These are phyloP conservation scores for Colletotrichum karsti DNA, from an alignment of 2,329 filamentous ascomycete species.

Conservation along the genomic window DNA sequence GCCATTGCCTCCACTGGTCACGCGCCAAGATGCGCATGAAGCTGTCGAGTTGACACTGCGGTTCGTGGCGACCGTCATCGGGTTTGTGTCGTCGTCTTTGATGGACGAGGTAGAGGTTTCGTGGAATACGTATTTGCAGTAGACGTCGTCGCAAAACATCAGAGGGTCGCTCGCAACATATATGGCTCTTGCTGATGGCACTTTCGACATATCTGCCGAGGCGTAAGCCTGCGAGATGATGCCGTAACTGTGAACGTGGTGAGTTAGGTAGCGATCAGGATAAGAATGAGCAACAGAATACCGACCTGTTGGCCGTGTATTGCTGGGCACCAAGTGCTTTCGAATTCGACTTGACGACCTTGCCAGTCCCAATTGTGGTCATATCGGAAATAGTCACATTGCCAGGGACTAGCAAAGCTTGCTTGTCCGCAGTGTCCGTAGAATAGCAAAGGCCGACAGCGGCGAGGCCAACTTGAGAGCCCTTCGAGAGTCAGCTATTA, in stretches of 20 bases:
- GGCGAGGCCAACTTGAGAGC: conserved; percentile 51
- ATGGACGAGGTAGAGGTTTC: conserved; percentile 35
- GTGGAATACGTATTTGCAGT: conserved; percentile 47
- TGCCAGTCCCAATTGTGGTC: conserved; percentile 41
- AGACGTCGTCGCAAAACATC: conserved; percentile 23
- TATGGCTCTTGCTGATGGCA: conserved; percentile 39
- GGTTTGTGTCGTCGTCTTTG: conserved; percentile 10
- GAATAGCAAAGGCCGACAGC: conserved; percentile 52
- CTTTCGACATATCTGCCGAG: conserved; percentile 24
- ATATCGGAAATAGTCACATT: conserved; percentile 47
- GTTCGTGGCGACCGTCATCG: conserved; percentile 39
- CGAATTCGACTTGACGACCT: conserved; percentile 34
- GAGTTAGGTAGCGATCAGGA: not conserved
- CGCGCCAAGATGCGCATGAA: conserved; percentile 38
- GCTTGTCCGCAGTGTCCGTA: conserved; percentile 45
- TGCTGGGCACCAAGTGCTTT: conserved; percentile 41
- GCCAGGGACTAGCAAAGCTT: conserved; percentile 41
- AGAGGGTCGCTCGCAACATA: conserved; percentile 39
- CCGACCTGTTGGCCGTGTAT: conserved; percentile 51
- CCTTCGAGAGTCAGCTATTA: conserved; percentile 34
- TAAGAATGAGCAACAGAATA: not conserved
- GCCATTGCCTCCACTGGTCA: conserved; percentile 42
- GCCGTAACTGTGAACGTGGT: conserved; percentile 48
- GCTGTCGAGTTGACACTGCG: conserved; percentile 41
- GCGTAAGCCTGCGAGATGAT: conserved; percentile 42